Conservation (phyloP, 345 rosid species). For the Citrus trifoliata region DNA sequence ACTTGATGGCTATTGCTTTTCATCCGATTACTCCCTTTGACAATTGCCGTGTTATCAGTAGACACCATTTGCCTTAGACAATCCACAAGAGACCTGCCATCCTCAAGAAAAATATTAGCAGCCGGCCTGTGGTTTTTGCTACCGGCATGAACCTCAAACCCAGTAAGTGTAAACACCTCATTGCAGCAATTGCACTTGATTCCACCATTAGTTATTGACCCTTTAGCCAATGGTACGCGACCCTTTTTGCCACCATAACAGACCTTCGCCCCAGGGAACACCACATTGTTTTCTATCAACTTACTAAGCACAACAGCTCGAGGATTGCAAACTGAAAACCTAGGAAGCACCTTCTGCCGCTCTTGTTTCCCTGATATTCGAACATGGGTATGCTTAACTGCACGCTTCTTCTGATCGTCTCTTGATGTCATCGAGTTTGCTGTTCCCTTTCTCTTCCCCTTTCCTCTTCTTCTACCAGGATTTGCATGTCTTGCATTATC, state of each 20-base stretch:
- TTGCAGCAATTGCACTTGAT: slow-evolving; percentile 34
- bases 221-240: slow-evolving; percentile 15
- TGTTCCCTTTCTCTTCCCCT: not conserved
- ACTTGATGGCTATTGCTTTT: not conserved
- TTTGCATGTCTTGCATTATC: not conserved
- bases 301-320: slow-evolving; percentile 19
- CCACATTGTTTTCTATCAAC: slow-evolving; percentile 38
- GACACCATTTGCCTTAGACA: slow-evolving; percentile 34
- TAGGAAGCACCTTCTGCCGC: not conserved
- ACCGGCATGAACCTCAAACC: slow-evolving; percentile 22
- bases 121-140: slow-evolving; percentile 20
- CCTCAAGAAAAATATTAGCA: slow-evolving; percentile 34
- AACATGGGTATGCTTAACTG: not conserved
- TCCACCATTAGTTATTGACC: slow-evolving; percentile 39
- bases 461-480: not conserved
- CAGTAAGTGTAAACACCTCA: slow-evolving; percentile 19
- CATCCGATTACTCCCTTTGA: not conserved
- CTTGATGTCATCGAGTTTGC: not conserved
- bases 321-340: slow-evolving; percentile 6
- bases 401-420: not conserved
- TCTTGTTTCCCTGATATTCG: slow-evolving; percentile 6
- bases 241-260: slow-evolving; percentile 17
- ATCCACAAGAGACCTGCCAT: slow-evolving; percentile 39
- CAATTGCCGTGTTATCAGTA: slow-evolving; percentile 2
- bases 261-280: slow-evolving; percentile 28